phyloP scores from a whole-genome alignment of 192 early-diverging fungal genomes.

The Podochytrium sp. region DNA sequence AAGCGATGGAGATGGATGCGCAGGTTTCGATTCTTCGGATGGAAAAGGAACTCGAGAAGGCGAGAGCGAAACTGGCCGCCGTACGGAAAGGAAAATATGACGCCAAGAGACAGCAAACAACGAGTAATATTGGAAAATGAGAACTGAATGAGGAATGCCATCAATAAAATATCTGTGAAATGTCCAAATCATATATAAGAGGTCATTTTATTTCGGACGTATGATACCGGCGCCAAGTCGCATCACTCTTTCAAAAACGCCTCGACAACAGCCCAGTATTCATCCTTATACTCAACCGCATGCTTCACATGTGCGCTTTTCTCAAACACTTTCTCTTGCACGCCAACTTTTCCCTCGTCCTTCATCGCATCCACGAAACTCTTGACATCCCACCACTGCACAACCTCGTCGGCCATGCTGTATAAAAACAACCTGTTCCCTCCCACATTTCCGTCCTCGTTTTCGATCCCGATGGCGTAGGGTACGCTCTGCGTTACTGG shows the following conservation, averaged over 20 bases:
- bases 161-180: too few species aligned
- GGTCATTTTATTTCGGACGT: too few species aligned
- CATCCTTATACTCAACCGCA: background rate
- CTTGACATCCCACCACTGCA: background rate
- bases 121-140: too few species aligned
- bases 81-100: conserved; percentile 59
- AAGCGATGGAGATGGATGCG: conserved; percentile 60
- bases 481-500: background rate
- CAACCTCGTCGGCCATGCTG: background rate
- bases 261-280: conserved; percentile 11
- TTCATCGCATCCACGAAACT: background rate
- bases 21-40: conserved; percentile 59
- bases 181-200: too few species aligned
- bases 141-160: too few species aligned
- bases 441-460: conserved; percentile 8
- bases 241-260: conserved; percentile 5
- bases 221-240: too few species aligned
- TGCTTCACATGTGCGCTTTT: conserved; percentile 9
- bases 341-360: background rate
- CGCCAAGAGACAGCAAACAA: background rate
- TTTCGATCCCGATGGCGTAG: background rate
- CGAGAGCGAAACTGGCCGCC: conserved; percentile 48
- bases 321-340: conserved; percentile 5
- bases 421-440: conserved; percentile 14
- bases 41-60: conserved; percentile 64